Base-by-base conservation (phyloP, 225 moss, liverwort and hornwort species). In the Rhytidiadelphus loreus region DNA sequence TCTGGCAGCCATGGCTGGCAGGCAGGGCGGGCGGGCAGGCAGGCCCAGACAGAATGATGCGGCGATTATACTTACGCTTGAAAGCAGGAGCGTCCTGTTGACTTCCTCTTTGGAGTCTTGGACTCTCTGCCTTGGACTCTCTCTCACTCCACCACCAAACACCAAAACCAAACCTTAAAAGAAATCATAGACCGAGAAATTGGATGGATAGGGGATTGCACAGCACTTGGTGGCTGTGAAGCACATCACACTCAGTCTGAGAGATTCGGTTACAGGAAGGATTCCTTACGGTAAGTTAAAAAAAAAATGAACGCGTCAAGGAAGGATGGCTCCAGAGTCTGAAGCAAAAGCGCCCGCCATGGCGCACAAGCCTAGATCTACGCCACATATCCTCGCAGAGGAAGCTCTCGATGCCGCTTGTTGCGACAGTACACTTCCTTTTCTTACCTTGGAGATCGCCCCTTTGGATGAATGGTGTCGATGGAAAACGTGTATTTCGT, bases 41-140 rank as follows among this genome's bases (percentile, higher is more conserved):
- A 86, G 73, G 78, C 55, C 75, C 60, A 80, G 84, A 48, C 84
- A 84, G 87, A 90, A 86, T 89, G 83, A 86, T 91, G 86, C 84
- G 89, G 74, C 64, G 84, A 86, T 69, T 82, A 77, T 82, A 89
- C 85, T 86, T 90, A 78, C 90, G 87, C 87, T 89, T 82, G 85
- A 82, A 89, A 85, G 89, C 77, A 89, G 91, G 89, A 84, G 63
- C 86, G 50, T 66, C 77, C 84, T 84, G 91, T 91, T 92, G 90
- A 92, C 92, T 90, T 85, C 85, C 48, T 26, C n/a, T 33, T 74
- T 35, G 63, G 14, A 65, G 61, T 60, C 73, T 80, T 89, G 81
- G 84, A 91, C n/a, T n/a, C 84, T 81, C 82, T 78, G 78, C 56
- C 56, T 61, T 59, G 61, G 60, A 82, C 82, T 83, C 68, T 46